phyloP scores from a whole-genome alignment of 192 early-diverging fungal genomes.

The Gaertneriomyces semiglobifer region DNA sequence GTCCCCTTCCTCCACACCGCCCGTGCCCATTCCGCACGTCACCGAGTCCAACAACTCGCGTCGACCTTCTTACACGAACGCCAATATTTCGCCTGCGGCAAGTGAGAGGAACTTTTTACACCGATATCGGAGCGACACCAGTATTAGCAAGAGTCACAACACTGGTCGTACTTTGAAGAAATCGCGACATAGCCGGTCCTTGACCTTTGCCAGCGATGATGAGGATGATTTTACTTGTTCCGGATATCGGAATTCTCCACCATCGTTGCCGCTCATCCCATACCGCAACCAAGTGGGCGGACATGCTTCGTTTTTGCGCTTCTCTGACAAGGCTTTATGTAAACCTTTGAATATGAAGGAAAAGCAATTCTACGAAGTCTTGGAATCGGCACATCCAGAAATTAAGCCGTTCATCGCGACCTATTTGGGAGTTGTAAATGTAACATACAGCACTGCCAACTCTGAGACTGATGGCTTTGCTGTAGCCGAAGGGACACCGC shows the following conservation, averaged over 20 bases:
- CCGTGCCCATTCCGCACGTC: neutral
- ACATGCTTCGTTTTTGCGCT: constrained; percentile 90
- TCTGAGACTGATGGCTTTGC: constrained; percentile 34
- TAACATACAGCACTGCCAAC: constrained; percentile 53
- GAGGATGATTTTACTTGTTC: constrained; percentile 29
- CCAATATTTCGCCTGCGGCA: constrained; percentile 21
- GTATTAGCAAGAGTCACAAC: constrained; percentile 20
- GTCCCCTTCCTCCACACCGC: neutral
- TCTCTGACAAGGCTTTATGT: constrained; percentile 94
- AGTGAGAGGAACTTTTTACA: constrained; percentile 11
- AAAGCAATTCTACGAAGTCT: constrained; percentile 83
- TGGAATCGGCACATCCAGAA: constrained; percentile 71
- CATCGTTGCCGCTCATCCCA: constrained; percentile 47
- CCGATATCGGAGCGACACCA: constrained; percentile 21
- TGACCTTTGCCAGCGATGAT: constrained; percentile 36
- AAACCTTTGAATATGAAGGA: constrained; percentile 88
- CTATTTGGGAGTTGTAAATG: constrained; percentile 92
- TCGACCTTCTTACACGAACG: neutral
- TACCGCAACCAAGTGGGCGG: constrained; percentile 76
- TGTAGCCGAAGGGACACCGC: constrained; percentile 54
- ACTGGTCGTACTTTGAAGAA: neutral
- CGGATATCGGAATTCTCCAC: constrained; percentile 23
- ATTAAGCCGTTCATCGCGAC: constrained; percentile 85
- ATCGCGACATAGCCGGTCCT: constrained; percentile 21
- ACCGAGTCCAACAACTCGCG: neutral